Evolutionary conservation across 2,329 filamentous ascomycete species (phyloP).

Genomic region (Trichoderma oligosporum): DNA sequence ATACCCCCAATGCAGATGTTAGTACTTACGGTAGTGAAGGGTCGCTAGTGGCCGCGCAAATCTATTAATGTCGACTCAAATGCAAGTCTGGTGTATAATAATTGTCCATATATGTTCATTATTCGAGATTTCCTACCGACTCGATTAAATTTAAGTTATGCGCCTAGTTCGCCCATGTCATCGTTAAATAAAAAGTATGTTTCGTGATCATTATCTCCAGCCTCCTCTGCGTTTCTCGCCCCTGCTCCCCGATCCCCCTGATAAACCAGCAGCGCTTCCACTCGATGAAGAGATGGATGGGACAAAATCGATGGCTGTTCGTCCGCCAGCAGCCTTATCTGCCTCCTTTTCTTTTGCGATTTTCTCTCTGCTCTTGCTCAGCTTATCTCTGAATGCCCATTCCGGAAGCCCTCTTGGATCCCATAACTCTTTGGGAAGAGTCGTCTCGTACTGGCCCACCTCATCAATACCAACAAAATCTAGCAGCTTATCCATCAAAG

Average conservation of each 20-base stretch:
- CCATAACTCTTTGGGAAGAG: conserved; percentile 54
- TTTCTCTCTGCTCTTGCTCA: conserved; percentile 48
- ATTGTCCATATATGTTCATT: background rate
- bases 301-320: conserved; percentile 50
- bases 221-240: conserved; percentile 35
- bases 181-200: background rate
- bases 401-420: conserved; percentile 54
- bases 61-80: conserved; percentile 21
- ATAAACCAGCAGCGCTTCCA: conserved; percentile 16
- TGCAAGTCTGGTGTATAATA: background rate
- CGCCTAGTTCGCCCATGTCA: background rate
- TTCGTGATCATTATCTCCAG: conserved; percentile 28
- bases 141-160: background rate
- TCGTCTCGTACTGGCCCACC: conserved; percentile 63
- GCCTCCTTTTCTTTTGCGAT: conserved; percentile 44
- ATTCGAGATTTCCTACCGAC: background rate
- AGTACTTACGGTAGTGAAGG: conserved; percentile 15
- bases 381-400: conserved; percentile 49
- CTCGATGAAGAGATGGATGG: conserved; percentile 27
- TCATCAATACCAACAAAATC: conserved; percentile 54
- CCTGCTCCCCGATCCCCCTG: conserved; percentile 26
- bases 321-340: conserved; percentile 40
- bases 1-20: conserved; percentile 31
- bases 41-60: conserved; percentile 15
- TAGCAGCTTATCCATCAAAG: conserved; percentile 67